Evolutionary conservation across 2,329 filamentous ascomycete genomes (phyloP), one percentile per base, ranked within the genome.

Genomic region (Aspergillus luchuensis): DNA sequence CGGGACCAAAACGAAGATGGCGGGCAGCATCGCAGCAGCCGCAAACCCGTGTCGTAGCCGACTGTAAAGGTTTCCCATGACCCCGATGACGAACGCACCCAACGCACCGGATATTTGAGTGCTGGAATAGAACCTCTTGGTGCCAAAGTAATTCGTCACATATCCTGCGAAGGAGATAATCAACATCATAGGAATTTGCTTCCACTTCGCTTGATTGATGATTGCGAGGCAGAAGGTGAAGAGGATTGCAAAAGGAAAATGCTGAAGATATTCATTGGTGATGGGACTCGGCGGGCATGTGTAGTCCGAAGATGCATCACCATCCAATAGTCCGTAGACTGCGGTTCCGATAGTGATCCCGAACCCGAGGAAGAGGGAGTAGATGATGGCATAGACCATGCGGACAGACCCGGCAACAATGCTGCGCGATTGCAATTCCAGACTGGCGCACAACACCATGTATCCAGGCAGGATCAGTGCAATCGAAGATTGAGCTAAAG

Each of bases 11-110:
- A 88, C 85, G 65, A 96, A 96, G 67, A 97, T 96, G 17, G 91
- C 92, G 0, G 93, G 93, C 7, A 97, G 80, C 82, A 97, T 91
- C 4, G 91, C 90, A 0, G 92, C 91, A 0, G 92, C 92, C 0
- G 93, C 93, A 2, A 97, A 84, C 1, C 90, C 91, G 72, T 94
- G 92, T 17, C 89, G 76, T 19, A 83, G 70, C 8, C 91, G 86
- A 28, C 89, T 89, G 78, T 96, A 95, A 2, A 92, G 72, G 67
- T 96, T 96, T 8, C 91, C 91, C 54, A 92, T 79, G 43, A 94
- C 85, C n/a, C 92, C 92, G 17, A 96, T 87, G 1, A 87, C 86
- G 57, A 96, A 83, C 0, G 92, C 91, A 30, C 91, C 91, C 5
- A 96, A 82, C 33, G 91, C 91, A 74, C 89, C 92, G 63, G 89